These are phyloP conservation scores for Chlamydomonas incerta DNA, from an alignment of 139 green algal species.

Conservation along the genomic window DNA sequence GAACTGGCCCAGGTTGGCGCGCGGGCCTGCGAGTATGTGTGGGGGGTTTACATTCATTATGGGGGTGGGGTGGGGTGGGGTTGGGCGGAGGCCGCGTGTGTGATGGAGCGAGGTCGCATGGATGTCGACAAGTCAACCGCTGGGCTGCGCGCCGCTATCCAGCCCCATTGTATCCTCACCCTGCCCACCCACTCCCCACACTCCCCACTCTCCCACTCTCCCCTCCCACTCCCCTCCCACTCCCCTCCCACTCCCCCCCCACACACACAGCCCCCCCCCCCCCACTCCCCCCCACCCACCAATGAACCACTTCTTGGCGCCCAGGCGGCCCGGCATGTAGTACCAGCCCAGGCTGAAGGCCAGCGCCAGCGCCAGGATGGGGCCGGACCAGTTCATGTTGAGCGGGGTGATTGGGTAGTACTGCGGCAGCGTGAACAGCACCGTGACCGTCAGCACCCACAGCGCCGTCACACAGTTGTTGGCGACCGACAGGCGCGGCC, in stretches of 20 bases:
- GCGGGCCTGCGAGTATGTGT: slow-evolving; percentile 1
- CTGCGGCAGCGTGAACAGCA: slow-evolving; percentile 38
- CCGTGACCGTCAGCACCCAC: slow-evolving; percentile 16
- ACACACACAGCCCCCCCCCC: too few species aligned
- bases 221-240: too few species aligned
- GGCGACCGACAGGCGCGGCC: background rate
- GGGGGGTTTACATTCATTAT: too few species aligned
- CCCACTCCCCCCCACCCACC: background rate
- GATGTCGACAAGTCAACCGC: too few species aligned
- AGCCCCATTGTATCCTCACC: too few species aligned
- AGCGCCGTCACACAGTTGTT: slow-evolving; percentile 21
- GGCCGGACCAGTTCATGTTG: slow-evolving; percentile 40
- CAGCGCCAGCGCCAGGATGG: slow-evolving; percentile 21
- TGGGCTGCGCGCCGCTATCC: too few species aligned
- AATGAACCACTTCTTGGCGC: slow-evolving; percentile 9
- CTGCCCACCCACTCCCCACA: too few species aligned
- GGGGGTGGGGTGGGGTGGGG: background rate
- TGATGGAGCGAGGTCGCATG: too few species aligned
- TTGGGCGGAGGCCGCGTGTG: background rate
- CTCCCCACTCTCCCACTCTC: too few species aligned
- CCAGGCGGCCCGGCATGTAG: too few species aligned
- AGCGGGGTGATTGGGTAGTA: slow-evolving; percentile 16
- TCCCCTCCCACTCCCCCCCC: too few species aligned
- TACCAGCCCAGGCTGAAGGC: slow-evolving; percentile 20
- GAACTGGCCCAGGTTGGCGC: slow-evolving; percentile 31